Conservation (phyloP, 192 early-diverging fungal species). For the Dissophora globulifera region DNA sequence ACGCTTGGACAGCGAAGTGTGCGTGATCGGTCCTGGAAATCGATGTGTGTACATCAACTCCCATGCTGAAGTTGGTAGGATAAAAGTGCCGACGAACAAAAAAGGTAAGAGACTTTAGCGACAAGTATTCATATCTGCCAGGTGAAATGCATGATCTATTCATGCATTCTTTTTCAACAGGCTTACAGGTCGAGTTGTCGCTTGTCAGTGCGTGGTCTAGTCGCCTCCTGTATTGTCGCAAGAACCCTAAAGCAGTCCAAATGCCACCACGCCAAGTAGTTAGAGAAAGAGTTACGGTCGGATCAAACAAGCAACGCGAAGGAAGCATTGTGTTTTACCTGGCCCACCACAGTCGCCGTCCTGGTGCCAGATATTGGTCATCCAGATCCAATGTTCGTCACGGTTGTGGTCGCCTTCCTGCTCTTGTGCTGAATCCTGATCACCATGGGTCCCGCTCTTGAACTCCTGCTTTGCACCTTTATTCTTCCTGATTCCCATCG, state of each 20-base stretch:
- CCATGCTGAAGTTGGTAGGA: slow-evolving; percentile 34
- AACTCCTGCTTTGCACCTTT: too few relatives aligned
- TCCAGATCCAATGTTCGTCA: slow-evolving; percentile 36
- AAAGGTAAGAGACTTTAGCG: too few relatives aligned
- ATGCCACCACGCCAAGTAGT: too few relatives aligned
- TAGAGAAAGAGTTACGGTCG: too few relatives aligned
- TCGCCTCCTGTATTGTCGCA: slow-evolving; percentile 34
- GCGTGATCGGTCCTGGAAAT: slow-evolving; percentile 39
- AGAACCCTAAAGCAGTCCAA: too few relatives aligned
- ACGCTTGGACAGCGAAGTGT: slow-evolving; percentile 31
- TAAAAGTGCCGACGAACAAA: too few relatives aligned
- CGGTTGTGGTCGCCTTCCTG: neutral
- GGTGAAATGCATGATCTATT: too few relatives aligned
- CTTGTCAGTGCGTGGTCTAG: slow-evolving; percentile 15
- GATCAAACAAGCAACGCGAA: too few relatives aligned
- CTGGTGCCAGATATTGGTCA: slow-evolving; percentile 40
- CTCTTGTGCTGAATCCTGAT: neutral
- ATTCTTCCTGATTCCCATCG: slow-evolving; percentile 14
- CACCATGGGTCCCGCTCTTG: neutral
- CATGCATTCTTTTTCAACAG: too few relatives aligned
- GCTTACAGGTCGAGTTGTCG: slow-evolving; percentile 22
- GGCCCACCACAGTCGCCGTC: slow-evolving; percentile 35
- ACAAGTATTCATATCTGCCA: too few relatives aligned
- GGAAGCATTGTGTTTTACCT: slow-evolving; percentile 23
- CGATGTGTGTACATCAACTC: slow-evolving; percentile 45